Evolutionary conservation across 2,329 filamentous ascomycete species (phyloP).

Genomic region (Fusarium sp.): DNA sequence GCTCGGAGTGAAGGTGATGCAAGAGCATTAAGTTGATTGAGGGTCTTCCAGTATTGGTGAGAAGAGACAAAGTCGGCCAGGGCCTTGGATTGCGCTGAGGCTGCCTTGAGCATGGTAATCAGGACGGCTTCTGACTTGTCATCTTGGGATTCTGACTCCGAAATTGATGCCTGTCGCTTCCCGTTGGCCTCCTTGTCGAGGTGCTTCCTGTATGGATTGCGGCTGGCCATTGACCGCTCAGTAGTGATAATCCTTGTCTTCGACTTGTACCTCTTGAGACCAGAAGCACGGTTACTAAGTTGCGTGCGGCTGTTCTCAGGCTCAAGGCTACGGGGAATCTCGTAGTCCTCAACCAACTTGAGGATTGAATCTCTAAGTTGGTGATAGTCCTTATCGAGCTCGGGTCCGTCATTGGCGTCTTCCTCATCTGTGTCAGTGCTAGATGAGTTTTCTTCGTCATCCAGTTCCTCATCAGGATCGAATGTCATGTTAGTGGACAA

Average conservation of each 20-base stretch:
- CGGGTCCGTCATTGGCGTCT: slow-evolving; percentile 69
- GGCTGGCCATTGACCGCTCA: slow-evolving; percentile 64
- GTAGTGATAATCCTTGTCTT: slow-evolving; percentile 69
- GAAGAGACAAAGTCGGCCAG: slow-evolving; percentile 86
- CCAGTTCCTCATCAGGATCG: slow-evolving; percentile 73
- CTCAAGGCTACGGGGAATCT: slow-evolving; percentile 77
- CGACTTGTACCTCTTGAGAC: slow-evolving; percentile 69
- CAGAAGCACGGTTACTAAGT: slow-evolving; percentile 77
- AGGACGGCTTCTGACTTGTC: slow-evolving; percentile 66
- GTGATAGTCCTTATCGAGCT: slow-evolving; percentile 83
- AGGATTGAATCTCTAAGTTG: slow-evolving; percentile 83
- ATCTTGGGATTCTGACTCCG: slow-evolving; percentile 40
- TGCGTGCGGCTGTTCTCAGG: slow-evolving; percentile 69
- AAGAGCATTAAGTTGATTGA: slow-evolving; percentile 77
- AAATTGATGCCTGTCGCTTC: slow-evolving; percentile 15
- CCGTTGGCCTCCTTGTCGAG: slow-evolving; percentile 26
- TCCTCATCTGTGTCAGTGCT: slow-evolving; percentile 71
- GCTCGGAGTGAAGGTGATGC: slow-evolving; percentile 70
- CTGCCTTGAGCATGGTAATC: slow-evolving; percentile 79
- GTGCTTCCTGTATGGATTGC: slow-evolving; percentile 67
- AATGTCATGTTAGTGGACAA: slow-evolving; percentile 80
- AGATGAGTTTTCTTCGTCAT: slow-evolving; percentile 73
- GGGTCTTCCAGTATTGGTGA: slow-evolving; percentile 86
- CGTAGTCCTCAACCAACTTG: slow-evolving; percentile 84
- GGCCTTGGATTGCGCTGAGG: slow-evolving; percentile 80